These are phyloP conservation scores for Jatropha podagrica DNA, from an alignment of 441 rosid species.

Conservation along the genomic window DNA sequence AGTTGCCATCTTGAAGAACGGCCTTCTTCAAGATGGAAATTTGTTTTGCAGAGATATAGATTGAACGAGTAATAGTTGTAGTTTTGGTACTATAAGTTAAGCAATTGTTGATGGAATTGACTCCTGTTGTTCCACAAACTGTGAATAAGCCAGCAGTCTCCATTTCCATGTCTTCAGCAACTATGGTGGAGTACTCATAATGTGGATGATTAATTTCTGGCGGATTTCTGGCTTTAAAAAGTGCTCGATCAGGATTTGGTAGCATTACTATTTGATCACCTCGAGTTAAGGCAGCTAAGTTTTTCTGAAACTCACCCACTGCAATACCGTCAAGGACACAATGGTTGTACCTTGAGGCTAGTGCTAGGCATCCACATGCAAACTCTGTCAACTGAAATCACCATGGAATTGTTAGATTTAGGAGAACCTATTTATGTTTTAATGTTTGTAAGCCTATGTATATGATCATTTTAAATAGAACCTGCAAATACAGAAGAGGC, in stretches of 20 bases:
- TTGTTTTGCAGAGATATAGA: constrained; percentile 1
- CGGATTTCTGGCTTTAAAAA: constrained; percentile 24
- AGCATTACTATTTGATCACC: neutral
- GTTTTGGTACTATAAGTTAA: neutral
- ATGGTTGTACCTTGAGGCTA: constrained; percentile 26
- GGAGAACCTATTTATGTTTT: no score
- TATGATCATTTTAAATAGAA: neutral
- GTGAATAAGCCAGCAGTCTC: neutral
- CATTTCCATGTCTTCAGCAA: neutral
- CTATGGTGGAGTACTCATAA: constrained; percentile 21
- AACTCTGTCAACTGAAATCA: constrained; percentile 21
- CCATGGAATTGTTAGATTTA: neutral
- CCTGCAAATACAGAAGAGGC: constrained; percentile 26
- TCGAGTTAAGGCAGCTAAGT: constrained; percentile 23
- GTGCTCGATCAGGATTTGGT: constrained; percentile 24
- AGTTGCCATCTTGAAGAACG: constrained; percentile 2
- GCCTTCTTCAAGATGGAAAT: constrained; percentile 16
- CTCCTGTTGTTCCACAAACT: neutral
- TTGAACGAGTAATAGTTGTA: neutral
- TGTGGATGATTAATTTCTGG: constrained; percentile 22
- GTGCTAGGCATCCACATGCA: constrained; percentile 30
- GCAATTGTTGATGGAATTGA: neutral
- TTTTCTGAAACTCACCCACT: constrained; percentile 18
- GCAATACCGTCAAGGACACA: constrained; percentile 25
- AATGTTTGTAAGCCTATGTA: no score